Conservation (phyloP, 148 eudicot species). For the Selenicereus undatus region DNA sequence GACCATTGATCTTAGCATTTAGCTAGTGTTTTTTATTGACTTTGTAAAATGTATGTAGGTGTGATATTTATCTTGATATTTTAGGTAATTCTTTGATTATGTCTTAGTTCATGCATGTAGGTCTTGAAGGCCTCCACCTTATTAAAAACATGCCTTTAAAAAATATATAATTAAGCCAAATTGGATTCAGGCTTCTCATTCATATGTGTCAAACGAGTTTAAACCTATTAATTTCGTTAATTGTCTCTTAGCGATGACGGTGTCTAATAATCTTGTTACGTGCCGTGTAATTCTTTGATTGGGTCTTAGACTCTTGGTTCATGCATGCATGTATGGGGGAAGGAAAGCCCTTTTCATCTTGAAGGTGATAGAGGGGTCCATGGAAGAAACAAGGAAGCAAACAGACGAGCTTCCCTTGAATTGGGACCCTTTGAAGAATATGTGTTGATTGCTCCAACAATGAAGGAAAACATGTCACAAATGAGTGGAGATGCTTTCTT, state of each 20-base stretch:
- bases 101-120: neutral
- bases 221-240: too few relatives aligned
- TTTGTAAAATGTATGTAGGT: neutral
- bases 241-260: too few relatives aligned
- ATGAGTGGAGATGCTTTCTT: neutral
- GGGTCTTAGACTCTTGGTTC: too few relatives aligned
- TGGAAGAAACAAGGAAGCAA: neutral
- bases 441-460: conserved; percentile 2
- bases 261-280: too few relatives aligned
- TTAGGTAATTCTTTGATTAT: neutral
- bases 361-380: neutral
- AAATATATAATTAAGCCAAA: too few relatives aligned
- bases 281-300: too few relatives aligned
- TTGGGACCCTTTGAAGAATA: neutral
- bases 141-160: too few relatives aligned
- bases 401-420: neutral
- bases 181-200: too few relatives aligned
- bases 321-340: neutral
- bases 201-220: too few relatives aligned
- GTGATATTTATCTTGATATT: neutral
- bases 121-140: too few relatives aligned
- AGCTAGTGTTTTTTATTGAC: neutral
- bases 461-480: neutral
- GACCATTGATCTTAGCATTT: neutral
- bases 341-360: neutral